Evolutionary conservation across 345 rosid species (phyloP).

Genomic region (Anacardium occidentale): DNA sequence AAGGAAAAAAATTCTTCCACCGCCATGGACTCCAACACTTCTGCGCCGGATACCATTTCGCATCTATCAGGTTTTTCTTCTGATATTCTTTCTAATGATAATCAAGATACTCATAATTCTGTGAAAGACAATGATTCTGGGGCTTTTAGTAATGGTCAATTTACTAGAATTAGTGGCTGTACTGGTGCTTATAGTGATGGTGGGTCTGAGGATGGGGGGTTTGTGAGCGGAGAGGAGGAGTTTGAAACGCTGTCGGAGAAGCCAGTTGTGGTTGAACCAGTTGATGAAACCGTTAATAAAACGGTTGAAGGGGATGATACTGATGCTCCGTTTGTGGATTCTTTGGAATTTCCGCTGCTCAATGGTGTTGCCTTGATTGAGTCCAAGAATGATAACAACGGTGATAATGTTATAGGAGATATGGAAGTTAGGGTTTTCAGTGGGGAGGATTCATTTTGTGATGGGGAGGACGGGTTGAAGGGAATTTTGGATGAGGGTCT

Average conservation of each 20-base stretch:
- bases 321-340: conserved; percentile 21
- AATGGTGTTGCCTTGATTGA: conserved; percentile 26
- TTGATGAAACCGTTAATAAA: conserved; percentile 8
- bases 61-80: conserved; percentile 48
- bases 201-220: conserved; percentile 35
- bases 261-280: conserved; percentile 24
- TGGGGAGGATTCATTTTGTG: conserved; percentile 24
- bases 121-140: conserved; percentile 10
- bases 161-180: conserved; percentile 9
- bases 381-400: conserved; percentile 19
- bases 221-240: conserved; percentile 53
- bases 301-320: conserved; percentile 9
- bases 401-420: conserved; percentile 23
- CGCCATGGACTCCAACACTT: conserved; percentile 49
- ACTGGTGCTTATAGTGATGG: conserved; percentile 21
- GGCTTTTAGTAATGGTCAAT: conserved; percentile 19
- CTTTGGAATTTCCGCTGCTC: conserved; percentile 26
- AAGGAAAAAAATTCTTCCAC: neutral
- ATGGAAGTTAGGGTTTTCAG: conserved; percentile 21
- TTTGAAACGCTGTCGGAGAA: conserved; percentile 35
- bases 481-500: conserved; percentile 21
- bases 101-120: conserved; percentile 23
- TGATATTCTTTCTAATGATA: conserved; percentile 17
- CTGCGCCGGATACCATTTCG: conserved; percentile 36
- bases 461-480: conserved; percentile 24